These are phyloP conservation scores for Candida yuanshanica DNA, from an alignment of 805 yeast species.

Conservation along the genomic window DNA sequence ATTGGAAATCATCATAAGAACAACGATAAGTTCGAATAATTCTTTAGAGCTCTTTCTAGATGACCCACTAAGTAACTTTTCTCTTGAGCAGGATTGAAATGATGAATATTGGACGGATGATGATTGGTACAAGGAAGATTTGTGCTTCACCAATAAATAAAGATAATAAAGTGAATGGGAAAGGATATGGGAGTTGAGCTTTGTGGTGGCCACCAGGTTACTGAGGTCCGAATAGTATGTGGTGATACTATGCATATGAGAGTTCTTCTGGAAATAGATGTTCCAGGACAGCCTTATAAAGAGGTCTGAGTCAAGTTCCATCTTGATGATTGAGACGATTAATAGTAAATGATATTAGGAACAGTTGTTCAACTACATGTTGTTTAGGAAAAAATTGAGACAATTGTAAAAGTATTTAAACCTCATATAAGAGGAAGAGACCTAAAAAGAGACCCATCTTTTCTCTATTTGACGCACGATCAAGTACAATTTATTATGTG, in stretches of 20 bases:
- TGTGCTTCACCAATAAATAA: conserved; percentile 11
- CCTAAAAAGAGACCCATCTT: no score
- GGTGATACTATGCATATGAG: background rate
- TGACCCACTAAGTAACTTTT: conserved; percentile 7
- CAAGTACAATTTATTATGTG: background rate
- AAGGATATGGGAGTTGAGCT: conserved; percentile 12
- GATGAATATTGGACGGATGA: background rate
- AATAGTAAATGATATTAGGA: no score
- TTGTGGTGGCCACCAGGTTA: conserved; percentile 15
- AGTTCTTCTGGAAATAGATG: conserved; percentile 8
- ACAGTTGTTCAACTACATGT: no score
- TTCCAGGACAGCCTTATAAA: conserved; percentile 16
- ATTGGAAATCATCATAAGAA: conserved; percentile 31
- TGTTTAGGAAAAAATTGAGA: no score
- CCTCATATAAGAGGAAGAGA: background rate
- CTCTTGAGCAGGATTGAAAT: conserved; percentile 8
- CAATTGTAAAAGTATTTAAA: background rate
- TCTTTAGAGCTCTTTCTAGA: conserved; percentile 5
- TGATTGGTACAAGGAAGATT: conserved; percentile 5
- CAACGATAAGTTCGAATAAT: conserved; percentile 25
- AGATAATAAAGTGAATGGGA: conserved; percentile 19
- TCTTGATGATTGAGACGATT: no score
- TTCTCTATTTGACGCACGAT: background rate
- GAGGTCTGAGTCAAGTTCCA: conserved; percentile 1
- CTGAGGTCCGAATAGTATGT: conserved; percentile 8